phyloP scores from a whole-genome alignment of 2,329 filamentous ascomycete species.

The Biscogniauxia mediterranea region DNA sequence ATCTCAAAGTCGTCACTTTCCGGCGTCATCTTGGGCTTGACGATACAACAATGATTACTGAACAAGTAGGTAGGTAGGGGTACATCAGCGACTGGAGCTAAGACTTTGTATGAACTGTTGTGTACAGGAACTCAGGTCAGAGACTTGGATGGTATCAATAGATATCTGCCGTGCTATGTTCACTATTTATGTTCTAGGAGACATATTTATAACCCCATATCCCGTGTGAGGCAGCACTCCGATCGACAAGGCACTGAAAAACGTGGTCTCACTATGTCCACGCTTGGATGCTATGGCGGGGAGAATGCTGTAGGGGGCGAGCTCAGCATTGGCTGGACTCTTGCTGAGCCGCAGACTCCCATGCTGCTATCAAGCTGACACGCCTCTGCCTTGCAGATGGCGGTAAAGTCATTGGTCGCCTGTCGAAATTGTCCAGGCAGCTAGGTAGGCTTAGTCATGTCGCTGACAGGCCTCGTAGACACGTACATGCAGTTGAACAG shows the following conservation, averaged over 20 bases:
- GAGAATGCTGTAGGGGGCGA: neutral
- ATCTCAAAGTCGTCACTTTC: constrained; percentile 10
- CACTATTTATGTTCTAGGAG: neutral
- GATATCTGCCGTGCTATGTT: neutral
- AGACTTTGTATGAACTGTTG: too few relatives aligned
- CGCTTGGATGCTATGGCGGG: neutral
- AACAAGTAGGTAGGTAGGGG: too few relatives aligned
- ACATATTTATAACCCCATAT: neutral
- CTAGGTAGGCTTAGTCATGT: neutral
- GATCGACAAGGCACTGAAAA: neutral
- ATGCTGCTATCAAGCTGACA: neutral
- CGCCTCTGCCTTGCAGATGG: neutral
- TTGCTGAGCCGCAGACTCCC: neutral
- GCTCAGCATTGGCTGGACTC: neutral
- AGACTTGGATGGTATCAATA: neutral
- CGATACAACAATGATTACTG: neutral
- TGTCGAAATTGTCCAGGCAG: neutral
- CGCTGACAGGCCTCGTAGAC: neutral
- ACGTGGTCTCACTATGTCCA: neutral
- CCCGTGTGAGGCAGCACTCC: neutral
- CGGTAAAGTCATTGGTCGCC: neutral
- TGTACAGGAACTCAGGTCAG: neutral
- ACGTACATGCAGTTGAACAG: neutral
- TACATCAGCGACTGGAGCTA: too few relatives aligned
- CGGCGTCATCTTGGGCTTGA: constrained; percentile 3